phyloP scores from a whole-genome alignment of 169 alveolate genomes.

The Eimeria zaria region DNA sequence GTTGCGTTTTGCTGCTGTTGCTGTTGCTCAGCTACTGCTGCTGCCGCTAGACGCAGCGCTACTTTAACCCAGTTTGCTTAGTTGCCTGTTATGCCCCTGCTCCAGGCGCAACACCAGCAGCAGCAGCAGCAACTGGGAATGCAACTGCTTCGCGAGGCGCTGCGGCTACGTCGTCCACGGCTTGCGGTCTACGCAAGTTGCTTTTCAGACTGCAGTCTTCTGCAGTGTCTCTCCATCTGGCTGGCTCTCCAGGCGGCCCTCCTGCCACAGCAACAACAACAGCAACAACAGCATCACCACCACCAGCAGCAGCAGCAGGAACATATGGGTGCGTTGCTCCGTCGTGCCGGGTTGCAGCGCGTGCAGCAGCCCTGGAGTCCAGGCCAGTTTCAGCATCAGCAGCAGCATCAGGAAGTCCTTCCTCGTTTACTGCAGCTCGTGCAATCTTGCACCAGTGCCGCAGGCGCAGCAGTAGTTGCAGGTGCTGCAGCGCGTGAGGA shows the following conservation, averaged over 20 bases:
- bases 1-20: background rate
- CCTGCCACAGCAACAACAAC: conserved; percentile 37
- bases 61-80: background rate
- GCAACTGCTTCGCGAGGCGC: conserved; percentile 72
- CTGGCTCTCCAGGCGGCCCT: conserved; percentile 69
- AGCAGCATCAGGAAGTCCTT: conserved; percentile 6
- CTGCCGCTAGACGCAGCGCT: background rate
- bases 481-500: conserved; percentile 73
- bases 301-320: conserved; percentile 40
- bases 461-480: conserved; percentile 26
- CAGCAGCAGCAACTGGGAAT: conserved; percentile 38
- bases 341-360: conserved; percentile 62
- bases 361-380: conserved; percentile 27
- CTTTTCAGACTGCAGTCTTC: conserved; percentile 63
- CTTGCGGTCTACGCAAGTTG: conserved; percentile 82
- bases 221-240: conserved; percentile 74
- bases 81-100: background rate
- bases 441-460: background rate
- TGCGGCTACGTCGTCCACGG: conserved; percentile 79
- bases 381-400: background rate
- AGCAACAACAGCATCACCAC: background rate
- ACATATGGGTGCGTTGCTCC: conserved; percentile 51
- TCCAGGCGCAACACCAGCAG: conserved; percentile 41
- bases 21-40: conserved; percentile 49
- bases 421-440: conserved; percentile 64